Conservation (phyloP, 2,329 filamentous ascomycete species). For the Exophiala calicioides region DNA sequence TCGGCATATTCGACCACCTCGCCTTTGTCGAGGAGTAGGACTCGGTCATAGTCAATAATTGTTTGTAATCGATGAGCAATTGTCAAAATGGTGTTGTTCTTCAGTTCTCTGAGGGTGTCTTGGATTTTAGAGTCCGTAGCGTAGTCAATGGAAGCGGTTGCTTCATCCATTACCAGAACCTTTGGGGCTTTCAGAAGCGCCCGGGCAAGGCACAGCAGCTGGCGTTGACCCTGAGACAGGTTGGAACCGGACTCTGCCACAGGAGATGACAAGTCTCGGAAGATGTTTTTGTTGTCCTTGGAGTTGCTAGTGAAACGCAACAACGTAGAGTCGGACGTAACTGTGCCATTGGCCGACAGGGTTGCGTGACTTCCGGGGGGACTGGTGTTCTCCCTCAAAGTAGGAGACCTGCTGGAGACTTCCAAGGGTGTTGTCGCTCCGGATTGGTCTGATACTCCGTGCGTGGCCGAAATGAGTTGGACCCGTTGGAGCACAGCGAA, state of each 20-base stretch:
- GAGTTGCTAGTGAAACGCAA: slow-evolving; percentile 30
- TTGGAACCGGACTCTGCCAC: slow-evolving; percentile 92
- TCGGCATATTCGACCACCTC: slow-evolving; percentile 86
- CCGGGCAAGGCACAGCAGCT: slow-evolving; percentile 88
- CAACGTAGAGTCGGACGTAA: slow-evolving; percentile 28
- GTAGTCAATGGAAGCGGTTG: slow-evolving; percentile 96
- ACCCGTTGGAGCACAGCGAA: slow-evolving; percentile 84
- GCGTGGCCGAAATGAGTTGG: slow-evolving; percentile 70
- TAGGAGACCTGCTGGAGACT: slow-evolving; percentile 36
- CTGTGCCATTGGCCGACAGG: slow-evolving; percentile 27
- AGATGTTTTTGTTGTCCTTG: slow-evolving; percentile 84
- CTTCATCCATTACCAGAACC: slow-evolving; percentile 98
- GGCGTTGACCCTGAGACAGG: slow-evolving; percentile 91
- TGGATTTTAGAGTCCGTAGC: slow-evolving; percentile 95
- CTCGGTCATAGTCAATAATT: slow-evolving; percentile 97
- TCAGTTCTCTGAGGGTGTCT: slow-evolving; percentile 89
- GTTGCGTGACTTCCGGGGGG: slow-evolving; percentile 28
- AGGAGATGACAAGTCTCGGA: slow-evolving; percentile 78
- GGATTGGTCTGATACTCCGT: slow-evolving; percentile 36
- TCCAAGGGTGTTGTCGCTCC: slow-evolving; percentile 38
- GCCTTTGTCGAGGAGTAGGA: slow-evolving; percentile 89
- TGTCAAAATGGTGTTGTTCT: slow-evolving; percentile 84
- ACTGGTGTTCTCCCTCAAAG: slow-evolving; percentile 15
- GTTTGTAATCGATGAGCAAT: slow-evolving; percentile 95
- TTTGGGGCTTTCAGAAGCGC: slow-evolving; percentile 88